phyloP scores from a whole-genome alignment of 257 asterid species.

The Petunia secreta region DNA sequence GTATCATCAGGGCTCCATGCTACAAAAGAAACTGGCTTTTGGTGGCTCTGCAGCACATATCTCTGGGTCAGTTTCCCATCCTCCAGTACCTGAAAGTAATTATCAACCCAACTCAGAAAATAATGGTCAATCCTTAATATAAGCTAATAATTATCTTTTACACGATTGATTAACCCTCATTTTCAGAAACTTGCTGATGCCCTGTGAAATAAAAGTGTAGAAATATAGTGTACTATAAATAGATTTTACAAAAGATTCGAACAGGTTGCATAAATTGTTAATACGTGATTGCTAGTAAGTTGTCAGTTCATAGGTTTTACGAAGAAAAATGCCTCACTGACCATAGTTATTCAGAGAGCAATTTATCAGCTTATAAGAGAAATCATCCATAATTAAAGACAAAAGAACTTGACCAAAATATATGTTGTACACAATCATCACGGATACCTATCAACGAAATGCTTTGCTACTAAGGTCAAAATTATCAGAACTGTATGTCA shows the following conservation, averaged over 20 bases:
- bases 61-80: slow-evolving; percentile 54
- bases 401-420: neutral
- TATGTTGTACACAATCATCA: slow-evolving; percentile 3
- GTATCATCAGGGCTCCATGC: slow-evolving; percentile 96
- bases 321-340: no score
- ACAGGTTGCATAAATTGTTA: neutral
- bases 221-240: neutral
- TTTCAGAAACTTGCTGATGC: slow-evolving; percentile 13
- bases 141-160: slow-evolving; percentile 16
- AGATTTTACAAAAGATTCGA: neutral
- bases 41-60: slow-evolving; percentile 59
- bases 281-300: neutral
- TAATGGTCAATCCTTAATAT: slow-evolving; percentile 18
- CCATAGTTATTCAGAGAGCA: no score
- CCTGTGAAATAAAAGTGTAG: neutral
- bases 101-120: slow-evolving; percentile 25
- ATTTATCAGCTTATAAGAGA: neutral
- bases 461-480: slow-evolving; percentile 2
- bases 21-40: slow-evolving; percentile 74
- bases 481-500: neutral
- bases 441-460: slow-evolving; percentile 10
- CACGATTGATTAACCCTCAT: neutral
- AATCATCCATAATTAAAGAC: neutral
- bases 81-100: slow-evolving; percentile 65
- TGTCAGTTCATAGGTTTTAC: slow-evolving; percentile 6